Percentiles rank a stretch among this genome's conserved stretches.
These are phyloP conservation scores for Kwoniella bestiolae DNA, from an alignment of 768 basidiomycete genomes.

Conservation along the genomic window DNA sequence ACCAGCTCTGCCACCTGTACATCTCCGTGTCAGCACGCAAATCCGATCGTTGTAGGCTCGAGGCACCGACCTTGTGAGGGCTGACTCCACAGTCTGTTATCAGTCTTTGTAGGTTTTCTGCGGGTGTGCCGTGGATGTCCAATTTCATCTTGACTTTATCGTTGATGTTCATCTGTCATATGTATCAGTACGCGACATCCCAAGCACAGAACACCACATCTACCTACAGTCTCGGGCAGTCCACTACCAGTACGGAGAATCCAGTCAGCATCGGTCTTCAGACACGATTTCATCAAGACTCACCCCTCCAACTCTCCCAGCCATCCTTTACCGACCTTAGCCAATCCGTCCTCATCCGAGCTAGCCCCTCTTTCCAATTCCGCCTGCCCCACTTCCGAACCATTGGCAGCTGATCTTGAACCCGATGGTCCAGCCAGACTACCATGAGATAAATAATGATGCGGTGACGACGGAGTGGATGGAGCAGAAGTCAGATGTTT, in stretches of 20 bases:
- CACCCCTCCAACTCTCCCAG: slow-evolving; percentile 42
- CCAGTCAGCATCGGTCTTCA: not conserved
- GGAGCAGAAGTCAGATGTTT: slow-evolving; percentile 30
- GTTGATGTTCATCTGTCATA: slow-evolving; percentile 37
- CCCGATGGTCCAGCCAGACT: slow-evolving; percentile 10
- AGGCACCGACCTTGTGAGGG: slow-evolving; percentile 68
- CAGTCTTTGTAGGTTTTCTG: slow-evolving; percentile 75
- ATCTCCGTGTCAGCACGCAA: not conserved
- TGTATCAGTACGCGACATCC: not conserved
- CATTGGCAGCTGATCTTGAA: slow-evolving; percentile 13
- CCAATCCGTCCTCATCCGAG: slow-evolving; percentile 33
- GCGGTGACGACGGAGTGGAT: slow-evolving; percentile 26
- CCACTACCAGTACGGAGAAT: slow-evolving; percentile 28
- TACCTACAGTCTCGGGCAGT: slow-evolving; percentile 42
- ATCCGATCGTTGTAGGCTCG: too few relatives aligned
- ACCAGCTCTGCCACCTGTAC: slow-evolving; percentile 74
- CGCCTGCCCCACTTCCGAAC: slow-evolving; percentile 1
- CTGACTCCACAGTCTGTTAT: slow-evolving; percentile 91
- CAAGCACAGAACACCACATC: not conserved
- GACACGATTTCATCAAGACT: slow-evolving; percentile 2
- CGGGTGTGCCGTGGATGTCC: slow-evolving; percentile 62
- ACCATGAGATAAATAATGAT: slow-evolving; percentile 16
- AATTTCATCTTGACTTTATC: slow-evolving; percentile 47
- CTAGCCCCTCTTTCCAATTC: slow-evolving; percentile 17
- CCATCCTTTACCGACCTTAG: slow-evolving; percentile 36